These are phyloP conservation scores for Tribonema minus DNA, from an alignment of 108 stramenopile species.

Conservation along the genomic window DNA sequence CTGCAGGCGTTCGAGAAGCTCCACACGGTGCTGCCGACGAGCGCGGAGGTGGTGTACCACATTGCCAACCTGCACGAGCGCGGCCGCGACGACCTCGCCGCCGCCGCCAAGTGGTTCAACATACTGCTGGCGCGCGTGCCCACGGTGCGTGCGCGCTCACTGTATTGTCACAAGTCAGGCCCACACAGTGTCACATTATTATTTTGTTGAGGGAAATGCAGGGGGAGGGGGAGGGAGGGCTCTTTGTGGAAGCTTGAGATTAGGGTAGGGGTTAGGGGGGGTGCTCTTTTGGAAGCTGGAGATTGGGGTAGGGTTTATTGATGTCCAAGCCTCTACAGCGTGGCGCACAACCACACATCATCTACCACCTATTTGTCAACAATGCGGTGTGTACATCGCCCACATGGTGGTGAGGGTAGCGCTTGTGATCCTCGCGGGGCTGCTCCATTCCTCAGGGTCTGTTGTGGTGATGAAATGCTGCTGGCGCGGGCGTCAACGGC, in stretches of 20 bases:
- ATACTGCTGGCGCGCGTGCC: slow-evolving; percentile 70
- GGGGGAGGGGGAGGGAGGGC: no score
- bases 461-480: no score
- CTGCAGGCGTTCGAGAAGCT: slow-evolving; percentile 79
- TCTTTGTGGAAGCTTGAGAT: background rate
- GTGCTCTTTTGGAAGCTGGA: background rate
- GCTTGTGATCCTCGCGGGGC: no score
- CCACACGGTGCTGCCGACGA: slow-evolving; percentile 71
- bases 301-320: background rate
- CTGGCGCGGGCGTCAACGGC: no score
- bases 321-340: no score
- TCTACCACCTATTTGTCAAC: no score
- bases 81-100: slow-evolving; percentile 45
- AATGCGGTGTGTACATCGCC: no score
- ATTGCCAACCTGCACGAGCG: slow-evolving; percentile 73
- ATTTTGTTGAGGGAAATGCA: no score
- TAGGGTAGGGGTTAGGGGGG: background rate
- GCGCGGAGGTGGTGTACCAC: slow-evolving; percentile 75
- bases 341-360: no score
- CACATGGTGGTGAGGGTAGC: no score
- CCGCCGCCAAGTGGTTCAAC: slow-evolving; percentile 65
- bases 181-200: background rate
- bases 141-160: slow-evolving; percentile 3
- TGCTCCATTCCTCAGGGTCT: no score
- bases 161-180: background rate